phyloP scores from a whole-genome alignment of 805 yeast genomes.

The Debaryomyces maramus region DNA sequence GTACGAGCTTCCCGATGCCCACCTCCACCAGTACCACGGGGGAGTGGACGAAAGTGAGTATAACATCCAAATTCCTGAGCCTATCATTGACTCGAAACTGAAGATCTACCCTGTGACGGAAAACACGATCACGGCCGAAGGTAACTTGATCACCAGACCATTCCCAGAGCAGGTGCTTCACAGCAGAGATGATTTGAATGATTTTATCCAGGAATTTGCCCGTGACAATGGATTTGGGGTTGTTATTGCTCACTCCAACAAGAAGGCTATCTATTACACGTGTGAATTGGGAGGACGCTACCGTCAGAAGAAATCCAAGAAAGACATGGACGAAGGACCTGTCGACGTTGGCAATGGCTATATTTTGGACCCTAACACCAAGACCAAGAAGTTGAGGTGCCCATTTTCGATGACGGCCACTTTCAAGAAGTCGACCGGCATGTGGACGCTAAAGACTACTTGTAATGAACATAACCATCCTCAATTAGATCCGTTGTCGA shows the following conservation, averaged over 20 bases:
- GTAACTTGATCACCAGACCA: constrained; percentile 53
- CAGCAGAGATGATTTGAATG: constrained; percentile 49
- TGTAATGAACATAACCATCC: constrained; percentile 62
- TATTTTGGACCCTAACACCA: constrained; percentile 40
- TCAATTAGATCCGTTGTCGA: constrained; percentile 53
- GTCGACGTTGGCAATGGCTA: constrained; percentile 34
- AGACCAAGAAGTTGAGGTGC: constrained; percentile 54
- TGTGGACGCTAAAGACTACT: constrained; percentile 54
- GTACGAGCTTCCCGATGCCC: constrained; percentile 9
- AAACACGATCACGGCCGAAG: constrained; percentile 48
- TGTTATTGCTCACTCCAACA: constrained; percentile 59
- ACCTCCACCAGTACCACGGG: constrained; percentile 9
- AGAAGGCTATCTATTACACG: constrained; percentile 58
- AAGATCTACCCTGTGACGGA: constrained; percentile 45
- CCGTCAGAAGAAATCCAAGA: constrained; percentile 47
- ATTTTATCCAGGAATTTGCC: constrained; percentile 56
- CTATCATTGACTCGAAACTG: constrained; percentile 42
- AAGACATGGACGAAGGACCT: constrained; percentile 20
- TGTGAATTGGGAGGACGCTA: constrained; percentile 60
- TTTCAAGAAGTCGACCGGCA: constrained; percentile 48
- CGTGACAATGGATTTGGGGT: constrained; percentile 59
- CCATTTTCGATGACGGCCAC: constrained; percentile 62
- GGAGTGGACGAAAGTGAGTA: constrained; percentile 39
- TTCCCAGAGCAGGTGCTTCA: constrained; percentile 54
- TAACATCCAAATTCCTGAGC: constrained; percentile 48